A percentile compares a stretch with the other conserved stretches of the same genome.
These are phyloP conservation scores for Aspergillus luchuensis DNA, from an alignment of 2,329 filamentous ascomycete genomes.

Conservation along the genomic window DNA sequence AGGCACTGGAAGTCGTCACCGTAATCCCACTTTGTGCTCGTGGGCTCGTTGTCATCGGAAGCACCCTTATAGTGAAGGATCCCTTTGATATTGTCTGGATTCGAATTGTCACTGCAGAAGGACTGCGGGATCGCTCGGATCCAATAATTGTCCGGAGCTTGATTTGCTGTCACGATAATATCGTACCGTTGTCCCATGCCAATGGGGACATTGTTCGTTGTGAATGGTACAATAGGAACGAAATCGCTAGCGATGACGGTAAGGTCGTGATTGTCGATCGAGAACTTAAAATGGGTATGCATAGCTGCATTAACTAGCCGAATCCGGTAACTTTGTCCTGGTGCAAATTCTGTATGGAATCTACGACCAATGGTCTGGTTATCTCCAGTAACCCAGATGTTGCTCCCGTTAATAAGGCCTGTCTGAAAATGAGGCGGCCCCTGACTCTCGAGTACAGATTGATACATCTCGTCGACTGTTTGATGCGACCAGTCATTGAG, in stretches of 20 bases:
- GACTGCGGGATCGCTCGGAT: slow-evolving; percentile 50
- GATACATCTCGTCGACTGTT: slow-evolving; percentile 29
- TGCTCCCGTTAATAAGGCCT: slow-evolving; percentile 50
- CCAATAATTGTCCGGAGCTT: slow-evolving; percentile 33
- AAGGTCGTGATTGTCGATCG: slow-evolving; percentile 56
- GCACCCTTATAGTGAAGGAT: slow-evolving; percentile 42
- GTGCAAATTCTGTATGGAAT: slow-evolving; percentile 54
- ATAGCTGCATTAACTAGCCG: slow-evolving; percentile 31
- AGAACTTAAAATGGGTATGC: slow-evolving; percentile 45
- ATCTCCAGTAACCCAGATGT: slow-evolving; percentile 29
- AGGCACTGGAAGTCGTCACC: slow-evolving; percentile 25
- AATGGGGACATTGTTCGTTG: slow-evolving; percentile 49
- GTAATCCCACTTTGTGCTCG: slow-evolving; percentile 25
- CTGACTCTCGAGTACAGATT: slow-evolving; percentile 18
- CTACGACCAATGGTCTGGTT: slow-evolving; percentile 31
- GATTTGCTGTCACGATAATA: slow-evolving; percentile 36
- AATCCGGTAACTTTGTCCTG: slow-evolving; percentile 28
- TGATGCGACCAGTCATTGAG: slow-evolving; percentile 37
- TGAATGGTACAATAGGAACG: slow-evolving; percentile 60
- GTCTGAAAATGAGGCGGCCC: slow-evolving; percentile 44
- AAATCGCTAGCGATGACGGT: slow-evolving; percentile 62
- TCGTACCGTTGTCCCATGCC: slow-evolving; percentile 49
- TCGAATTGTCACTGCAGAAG: slow-evolving; percentile 46
- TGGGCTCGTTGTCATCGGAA: slow-evolving; percentile 23
- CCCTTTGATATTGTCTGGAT: slow-evolving; percentile 50